Conservation (phyloP, 2,329 filamentous ascomycete species). For the Ramularia endophylla region DNA sequence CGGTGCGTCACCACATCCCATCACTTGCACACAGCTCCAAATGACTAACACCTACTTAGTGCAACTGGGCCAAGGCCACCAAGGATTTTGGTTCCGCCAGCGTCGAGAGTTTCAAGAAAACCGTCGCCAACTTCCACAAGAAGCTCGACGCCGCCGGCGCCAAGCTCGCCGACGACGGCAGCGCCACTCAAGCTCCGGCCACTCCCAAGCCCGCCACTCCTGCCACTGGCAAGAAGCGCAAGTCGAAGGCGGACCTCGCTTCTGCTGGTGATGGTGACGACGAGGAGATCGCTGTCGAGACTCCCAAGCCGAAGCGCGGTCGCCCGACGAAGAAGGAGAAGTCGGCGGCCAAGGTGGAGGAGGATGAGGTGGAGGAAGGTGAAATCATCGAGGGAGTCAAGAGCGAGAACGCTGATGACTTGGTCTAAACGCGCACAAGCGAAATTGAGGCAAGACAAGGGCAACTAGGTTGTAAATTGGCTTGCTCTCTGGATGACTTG, state of each 20-base stretch:
- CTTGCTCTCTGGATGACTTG: too few species aligned
- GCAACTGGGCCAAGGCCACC: conserved; percentile 27
- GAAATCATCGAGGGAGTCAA: too few species aligned
- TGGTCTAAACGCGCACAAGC: too few species aligned
- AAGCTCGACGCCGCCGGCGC: conserved; percentile 25
- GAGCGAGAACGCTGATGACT: too few species aligned
- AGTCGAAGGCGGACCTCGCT: conserved; percentile 11
- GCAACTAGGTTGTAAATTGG: too few species aligned
- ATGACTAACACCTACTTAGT: conserved; percentile 9
- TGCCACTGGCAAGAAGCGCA: conserved; percentile 26
- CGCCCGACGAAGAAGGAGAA: conserved; percentile 29
- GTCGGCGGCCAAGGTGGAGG: conserved; percentile 22
- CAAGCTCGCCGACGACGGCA: conserved; percentile 9
- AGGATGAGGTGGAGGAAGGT: conserved; percentile 46
- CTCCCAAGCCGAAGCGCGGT: conserved; percentile 35
- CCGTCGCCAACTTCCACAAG: conserved; percentile 18
- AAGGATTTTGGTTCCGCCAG: conserved; percentile 22
- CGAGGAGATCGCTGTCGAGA: conserved; percentile 16
- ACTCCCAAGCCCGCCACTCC: not conserved
- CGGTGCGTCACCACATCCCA: conserved; percentile 9
- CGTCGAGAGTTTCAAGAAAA: conserved; percentile 22
- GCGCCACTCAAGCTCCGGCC: not conserved
- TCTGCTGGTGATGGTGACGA: conserved; percentile 2
- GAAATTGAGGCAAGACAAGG: too few species aligned
- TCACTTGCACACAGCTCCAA: not conserved